These are phyloP conservation scores for Omphalotus olearius DNA, from an alignment of 1,284 basidiomycete species.

Conservation along the genomic window DNA sequence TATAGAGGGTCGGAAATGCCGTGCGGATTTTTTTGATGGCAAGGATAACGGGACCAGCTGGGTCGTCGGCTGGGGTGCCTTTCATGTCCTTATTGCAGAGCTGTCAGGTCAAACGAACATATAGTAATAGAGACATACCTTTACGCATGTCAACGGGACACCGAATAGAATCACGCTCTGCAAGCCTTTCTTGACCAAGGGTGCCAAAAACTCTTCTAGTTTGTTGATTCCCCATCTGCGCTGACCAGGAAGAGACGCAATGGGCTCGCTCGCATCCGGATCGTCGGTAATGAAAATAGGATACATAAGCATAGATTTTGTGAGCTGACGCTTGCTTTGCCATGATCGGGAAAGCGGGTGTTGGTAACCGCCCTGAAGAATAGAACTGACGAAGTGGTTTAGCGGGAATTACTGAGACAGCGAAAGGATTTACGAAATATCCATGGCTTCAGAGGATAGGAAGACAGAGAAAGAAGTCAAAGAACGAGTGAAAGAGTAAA, in stretches of 20 bases:
- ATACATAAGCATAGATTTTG: slow-evolving; percentile 95
- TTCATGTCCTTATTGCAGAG: slow-evolving; percentile 58
- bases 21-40: slow-evolving; percentile 77
- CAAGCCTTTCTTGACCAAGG: slow-evolving; percentile 88
- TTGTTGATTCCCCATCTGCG: slow-evolving; percentile 93
- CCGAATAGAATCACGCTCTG: slow-evolving; percentile 95
- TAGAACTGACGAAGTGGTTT: slow-evolving; percentile 42
- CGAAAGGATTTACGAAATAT: slow-evolving; percentile 32
- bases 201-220: slow-evolving; percentile 84
- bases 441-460: slow-evolving; percentile 25
- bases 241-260: slow-evolving; percentile 80
- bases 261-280: slow-evolving; percentile 75
- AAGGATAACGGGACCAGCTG: slow-evolving; percentile 87
- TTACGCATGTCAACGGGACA: slow-evolving; percentile 81
- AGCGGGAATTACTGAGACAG: not conserved
- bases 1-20: slow-evolving; percentile 82
- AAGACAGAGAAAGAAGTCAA: not conserved
- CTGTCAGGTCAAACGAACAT: not conserved
- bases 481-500: not conserved
- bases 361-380: slow-evolving; percentile 91
- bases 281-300: slow-evolving; percentile 97
- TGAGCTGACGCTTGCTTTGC: slow-evolving; percentile 73
- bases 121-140: slow-evolving; percentile 49
- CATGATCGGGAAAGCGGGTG: slow-evolving; percentile 85
- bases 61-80: slow-evolving; percentile 90